Evolutionary conservation across 164 flowering plant genomes (phyloP).

Genomic region (Annona squamosa): DNA sequence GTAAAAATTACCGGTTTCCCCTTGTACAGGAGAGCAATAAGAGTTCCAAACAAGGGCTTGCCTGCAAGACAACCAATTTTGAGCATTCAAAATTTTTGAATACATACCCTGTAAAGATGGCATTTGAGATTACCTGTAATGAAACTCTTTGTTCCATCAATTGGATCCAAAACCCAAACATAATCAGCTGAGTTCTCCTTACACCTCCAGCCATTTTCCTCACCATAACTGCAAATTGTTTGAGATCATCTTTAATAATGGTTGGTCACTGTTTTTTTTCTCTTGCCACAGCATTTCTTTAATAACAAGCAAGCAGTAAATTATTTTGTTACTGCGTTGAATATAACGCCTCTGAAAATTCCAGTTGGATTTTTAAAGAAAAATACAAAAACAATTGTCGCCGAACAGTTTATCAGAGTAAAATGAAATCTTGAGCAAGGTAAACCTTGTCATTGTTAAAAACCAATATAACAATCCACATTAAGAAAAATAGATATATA

Average conservation of each 20-base stretch:
- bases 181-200: constrained; percentile 64
- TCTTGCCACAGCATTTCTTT: no score
- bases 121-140: constrained; percentile 57
- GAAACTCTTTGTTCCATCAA: constrained; percentile 98
- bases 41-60: constrained; percentile 96
- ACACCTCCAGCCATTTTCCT: constrained; percentile 96
- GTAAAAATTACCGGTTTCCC: constrained; percentile 69
- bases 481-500: not conserved
- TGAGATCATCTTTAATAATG: not conserved
- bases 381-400: not conserved
- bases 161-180: constrained; percentile 97
- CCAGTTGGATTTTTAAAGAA: not conserved
- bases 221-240: constrained; percentile 64
- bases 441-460: not conserved
- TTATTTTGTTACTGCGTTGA: no score
- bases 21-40: constrained; percentile 69
- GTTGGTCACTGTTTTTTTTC: no score
- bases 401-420: not conserved
- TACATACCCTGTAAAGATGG: not conserved
- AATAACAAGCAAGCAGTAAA: no score
- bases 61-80: constrained; percentile 42
- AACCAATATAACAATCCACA: not conserved
- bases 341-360: not conserved
- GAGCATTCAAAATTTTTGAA: not conserved
- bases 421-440: not conserved